Percentiles rank a stretch among this genome's conserved stretches.
phyloP scores from a whole-genome alignment of 2,329 filamentous ascomycete species.

The Emydomyces testavorans region DNA sequence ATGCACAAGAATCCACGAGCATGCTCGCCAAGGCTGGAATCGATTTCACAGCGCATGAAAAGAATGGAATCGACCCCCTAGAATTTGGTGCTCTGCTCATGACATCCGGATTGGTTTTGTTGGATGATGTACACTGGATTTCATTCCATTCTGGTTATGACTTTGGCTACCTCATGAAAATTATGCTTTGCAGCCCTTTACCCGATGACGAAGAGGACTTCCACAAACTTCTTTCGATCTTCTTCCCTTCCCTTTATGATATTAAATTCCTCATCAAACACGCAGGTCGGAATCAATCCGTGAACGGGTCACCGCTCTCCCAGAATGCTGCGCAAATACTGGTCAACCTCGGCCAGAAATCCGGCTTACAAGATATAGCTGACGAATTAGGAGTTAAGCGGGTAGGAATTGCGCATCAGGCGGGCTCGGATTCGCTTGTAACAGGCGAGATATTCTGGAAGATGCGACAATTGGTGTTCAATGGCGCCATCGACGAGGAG shows the following conservation, averaged over 20 bases:
- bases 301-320: constrained; percentile 52
- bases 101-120: constrained; percentile 78
- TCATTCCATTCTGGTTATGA: constrained; percentile 97
- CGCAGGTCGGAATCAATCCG: constrained; percentile 58
- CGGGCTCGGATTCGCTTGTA: constrained; percentile 82
- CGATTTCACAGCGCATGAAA: constrained; percentile 72
- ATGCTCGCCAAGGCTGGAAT: constrained; percentile 86
- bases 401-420: constrained; percentile 77
- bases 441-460: constrained; percentile 94
- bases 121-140: constrained; percentile 86
- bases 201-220: constrained; percentile 87
- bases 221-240: constrained; percentile 75
- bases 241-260: constrained; percentile 88
- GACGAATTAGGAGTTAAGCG: constrained; percentile 86
- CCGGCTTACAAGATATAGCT: constrained; percentile 82
- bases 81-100: constrained; percentile 85
- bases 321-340: constrained; percentile 60
- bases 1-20: constrained; percentile 86
- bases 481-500: constrained; percentile 62
- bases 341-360: constrained; percentile 77
- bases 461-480: constrained; percentile 78
- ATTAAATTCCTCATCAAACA: constrained; percentile 96
- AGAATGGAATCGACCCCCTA: constrained; percentile 79
- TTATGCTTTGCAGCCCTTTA: constrained; percentile 69
- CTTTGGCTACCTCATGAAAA: constrained; percentile 93